Base-by-base conservation (phyloP, 208 protist species). In the Endotrypanum monterogeii region DNA sequence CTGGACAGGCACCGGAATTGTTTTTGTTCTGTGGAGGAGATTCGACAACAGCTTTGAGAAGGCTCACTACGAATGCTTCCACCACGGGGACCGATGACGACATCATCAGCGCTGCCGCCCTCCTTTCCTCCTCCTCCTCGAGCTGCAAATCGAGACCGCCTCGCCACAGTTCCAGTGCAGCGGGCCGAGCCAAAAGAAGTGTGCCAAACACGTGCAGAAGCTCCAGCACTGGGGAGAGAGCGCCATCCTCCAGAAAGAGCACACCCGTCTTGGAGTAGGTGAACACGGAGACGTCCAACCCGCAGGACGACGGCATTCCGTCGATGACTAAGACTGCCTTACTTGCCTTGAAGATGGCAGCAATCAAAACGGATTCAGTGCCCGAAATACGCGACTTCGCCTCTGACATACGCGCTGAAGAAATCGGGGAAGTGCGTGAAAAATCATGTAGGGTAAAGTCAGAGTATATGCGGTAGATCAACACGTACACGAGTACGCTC, bases 401-500 rank as follows among this genome's bases (percentile, higher is more conserved):
- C 35, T 48, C 37, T 48, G n/a, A n/a, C n/a, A n/a, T n/a, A n/a
- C n/a, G n/a, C n/a, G n/a, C n/a, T n/a, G 23, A 20, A 48, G 18
- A 3, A 46, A 9, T 37, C 4, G 18, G 35, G 18, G 37, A 44
- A 25, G 37, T 46, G 20, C 35, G 8, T 1, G 35, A 30, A 30
- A 23, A 7, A 18, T 65, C 7, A 44, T 46, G 20, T 50, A 3
- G 4, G 3, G 30, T 5, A 3, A 62, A 3, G 8, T 67, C 65
- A 51, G 65, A 73, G 66, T 51, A 76, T 16, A 76, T 25, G 52
- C 20, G 14, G 46, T 81, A 81, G 12, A 81, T 28, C 56, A 76
- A 81, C 2, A 69, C 57, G 37, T 73, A 76, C 56, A 81, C 76
- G 0, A 67, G 25, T 14, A 81, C 25, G 44, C 71, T 76, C 37